phyloP scores from a whole-genome alignment of 1,139 yeast species.

The Yamadazyma jaroonii region DNA sequence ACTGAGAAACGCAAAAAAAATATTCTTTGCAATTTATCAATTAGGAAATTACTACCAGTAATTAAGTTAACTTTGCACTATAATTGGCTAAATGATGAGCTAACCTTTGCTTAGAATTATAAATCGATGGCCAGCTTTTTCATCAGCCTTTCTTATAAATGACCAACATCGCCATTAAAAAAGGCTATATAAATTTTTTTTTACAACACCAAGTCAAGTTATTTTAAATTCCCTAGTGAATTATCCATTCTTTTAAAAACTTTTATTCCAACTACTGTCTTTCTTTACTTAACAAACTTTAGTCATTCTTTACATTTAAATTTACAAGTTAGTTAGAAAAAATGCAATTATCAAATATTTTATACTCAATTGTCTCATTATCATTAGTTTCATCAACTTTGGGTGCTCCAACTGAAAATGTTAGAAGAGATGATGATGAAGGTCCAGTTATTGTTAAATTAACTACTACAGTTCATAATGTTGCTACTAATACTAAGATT shows the following conservation, averaged over 20 bases:
- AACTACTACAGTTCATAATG: constrained; percentile 35
- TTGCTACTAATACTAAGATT: constrained; percentile 31
- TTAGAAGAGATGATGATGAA: constrained; percentile 21
- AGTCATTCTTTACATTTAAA: constrained; percentile 21
- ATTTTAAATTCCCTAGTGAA: constrained; percentile 6
- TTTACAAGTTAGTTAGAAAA: constrained; percentile 4
- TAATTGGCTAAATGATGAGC: background rate
- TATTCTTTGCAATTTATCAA: background rate
- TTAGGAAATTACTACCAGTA: constrained; percentile 1
- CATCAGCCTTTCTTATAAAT: background rate
- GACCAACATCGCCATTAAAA: background rate
- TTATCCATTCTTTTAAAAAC: constrained; percentile 8
- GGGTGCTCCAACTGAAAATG: constrained; percentile 28
- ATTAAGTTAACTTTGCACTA: too few species aligned
- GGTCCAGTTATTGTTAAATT: constrained; percentile 34
- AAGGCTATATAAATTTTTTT: constrained; percentile 1
- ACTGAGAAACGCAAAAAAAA: too few species aligned
- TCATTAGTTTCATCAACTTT: constrained; percentile 20
- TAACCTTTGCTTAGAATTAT: background rate
- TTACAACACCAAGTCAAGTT: background rate
- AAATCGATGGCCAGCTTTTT: background rate
- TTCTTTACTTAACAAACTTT: constrained; percentile 19
- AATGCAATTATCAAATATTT: constrained; percentile 35
- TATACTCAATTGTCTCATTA: constrained; percentile 18
- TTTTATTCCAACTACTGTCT: constrained; percentile 12